These are phyloP conservation scores for Corylus heterophylla DNA, from an alignment of 306 rosid genomes.

Conservation along the genomic window DNA sequence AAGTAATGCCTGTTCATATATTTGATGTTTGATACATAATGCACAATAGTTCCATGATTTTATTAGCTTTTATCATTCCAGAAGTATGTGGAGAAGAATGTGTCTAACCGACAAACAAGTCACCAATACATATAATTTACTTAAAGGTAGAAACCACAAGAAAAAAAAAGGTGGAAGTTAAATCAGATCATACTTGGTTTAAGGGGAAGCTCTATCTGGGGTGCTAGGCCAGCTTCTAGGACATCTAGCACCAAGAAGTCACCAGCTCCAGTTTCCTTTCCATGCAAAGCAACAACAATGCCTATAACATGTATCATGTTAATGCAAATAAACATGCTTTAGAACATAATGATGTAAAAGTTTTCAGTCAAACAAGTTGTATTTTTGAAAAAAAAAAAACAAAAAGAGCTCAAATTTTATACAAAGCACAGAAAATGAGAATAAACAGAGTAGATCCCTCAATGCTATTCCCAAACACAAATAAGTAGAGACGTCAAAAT, in stretches of 20 bases:
- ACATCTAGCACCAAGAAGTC: conserved; percentile 77
- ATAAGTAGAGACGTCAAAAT: background rate
- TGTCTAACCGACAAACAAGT: background rate
- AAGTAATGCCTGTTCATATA: background rate
- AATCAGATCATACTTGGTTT: conserved; percentile 53
- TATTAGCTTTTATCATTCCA: background rate
- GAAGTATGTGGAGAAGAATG: background rate
- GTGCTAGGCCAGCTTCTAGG: conserved; percentile 92
- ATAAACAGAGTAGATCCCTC: background rate
- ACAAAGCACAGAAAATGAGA: conserved; percentile 20
- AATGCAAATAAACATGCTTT: conserved; percentile 26
- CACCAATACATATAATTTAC: conserved; percentile 3
- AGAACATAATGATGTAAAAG: conserved; percentile 1
- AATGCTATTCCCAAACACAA: background rate
- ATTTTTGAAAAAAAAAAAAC: conserved; percentile 8
- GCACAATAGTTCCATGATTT: background rate
- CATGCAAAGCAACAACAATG: conserved; percentile 71
- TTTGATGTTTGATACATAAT: background rate
- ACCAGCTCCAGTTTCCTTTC: conserved; percentile 71
- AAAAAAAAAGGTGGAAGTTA: conserved; percentile 17
- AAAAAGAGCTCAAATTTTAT: conserved; percentile 7
- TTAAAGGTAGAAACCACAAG: conserved; percentile 21
- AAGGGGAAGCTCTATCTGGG: conserved; percentile 74
- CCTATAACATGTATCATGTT: conserved; percentile 49
- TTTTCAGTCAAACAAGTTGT: conserved; percentile 6